Conservation (phyloP, 805 yeast species). For the Zygoascus biomembranicola region DNA sequence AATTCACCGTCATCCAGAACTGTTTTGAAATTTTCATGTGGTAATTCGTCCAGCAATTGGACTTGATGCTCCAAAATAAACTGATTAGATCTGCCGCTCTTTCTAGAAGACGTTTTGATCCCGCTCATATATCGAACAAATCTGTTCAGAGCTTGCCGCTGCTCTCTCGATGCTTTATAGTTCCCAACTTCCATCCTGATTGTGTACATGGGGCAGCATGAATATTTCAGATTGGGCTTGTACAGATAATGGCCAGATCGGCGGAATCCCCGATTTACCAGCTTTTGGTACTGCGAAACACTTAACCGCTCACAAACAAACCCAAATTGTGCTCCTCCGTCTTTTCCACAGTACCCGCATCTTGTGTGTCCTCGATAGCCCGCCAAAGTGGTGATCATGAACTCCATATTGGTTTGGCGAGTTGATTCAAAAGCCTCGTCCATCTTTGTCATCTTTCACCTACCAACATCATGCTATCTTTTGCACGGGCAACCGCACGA, state of each 20-base stretch:
- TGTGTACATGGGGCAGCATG: constrained; percentile 75
- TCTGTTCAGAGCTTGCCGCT: constrained; percentile 48
- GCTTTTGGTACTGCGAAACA: constrained; percentile 46
- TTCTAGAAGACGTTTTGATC: background rate
- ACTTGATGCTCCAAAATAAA: constrained; percentile 32
- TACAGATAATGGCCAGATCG: constrained; percentile 67
- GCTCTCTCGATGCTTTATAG: constrained; percentile 53
- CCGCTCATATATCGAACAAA: background rate
- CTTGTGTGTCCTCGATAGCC: background rate
- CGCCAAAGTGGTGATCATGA: background rate
- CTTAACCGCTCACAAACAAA: constrained; percentile 40
- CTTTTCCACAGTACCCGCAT: constrained; percentile 74
- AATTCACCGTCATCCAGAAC: constrained; percentile 44
- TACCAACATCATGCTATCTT: background rate
- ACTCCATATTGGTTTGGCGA: background rate
- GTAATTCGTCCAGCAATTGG: constrained; percentile 27
- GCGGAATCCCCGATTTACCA: constrained; percentile 69
- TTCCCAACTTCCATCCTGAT: constrained; percentile 50
- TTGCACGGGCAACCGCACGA: background rate
- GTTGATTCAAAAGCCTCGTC: background rate
- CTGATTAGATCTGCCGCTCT: constrained; percentile 17
- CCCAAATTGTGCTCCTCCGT: constrained; percentile 17
- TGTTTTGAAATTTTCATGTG: constrained; percentile 27
- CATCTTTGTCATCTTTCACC: background rate
- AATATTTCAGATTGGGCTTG: constrained; percentile 57